Evolutionary conservation across 2,329 filamentous ascomycete genomes (phyloP), one percentile per base, ranked within the genome.

Genomic region (Ceratocystis smalleyi): DNA sequence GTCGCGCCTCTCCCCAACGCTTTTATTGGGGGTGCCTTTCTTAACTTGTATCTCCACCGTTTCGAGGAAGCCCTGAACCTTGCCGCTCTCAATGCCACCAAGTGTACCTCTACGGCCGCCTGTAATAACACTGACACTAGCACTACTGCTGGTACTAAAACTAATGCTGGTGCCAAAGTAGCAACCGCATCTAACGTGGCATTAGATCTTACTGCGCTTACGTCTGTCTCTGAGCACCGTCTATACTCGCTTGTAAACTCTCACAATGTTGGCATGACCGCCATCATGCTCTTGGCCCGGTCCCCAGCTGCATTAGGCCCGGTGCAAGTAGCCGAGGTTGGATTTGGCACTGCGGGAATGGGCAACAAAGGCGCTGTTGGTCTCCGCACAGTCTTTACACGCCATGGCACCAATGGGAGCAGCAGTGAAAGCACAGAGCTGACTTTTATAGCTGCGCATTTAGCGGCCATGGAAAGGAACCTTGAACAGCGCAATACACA

Each of bases 341-440:
- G 94, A 0, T 87, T 96, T 60, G 94, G 94, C 0, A 74, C 91
- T 0, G 86, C 85, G 65, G 87, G 92, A 61, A 94, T 96, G 87
- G 94, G 91, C 17, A 96, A 96, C 74, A 99, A 99, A 75, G 94
- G 92, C 35, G 92, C 91, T 2, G 87, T 95, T 0, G 94, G 87
- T 0, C 79, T 92, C 67, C 81, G 91, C 43, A 74, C 94, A 54
- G 79, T 83, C 15, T 86, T 89, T 70, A 71, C 71, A 43, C 71
- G 68, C 5, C 71, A 73, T 15, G 72, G 72, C 24, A 71, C 70
- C 5, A 68, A 72, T 65, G 71, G 68, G 57, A 70, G 68, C 35
- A 69, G 68, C 8, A n/a, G 22, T 70, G 69, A 61, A 22, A 76
- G 76, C 3, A 81, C 86, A 30, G 83, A 88, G 70, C 73, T 96